phyloP scores from a whole-genome alignment of 176 grass and related monocot species.

The Bolboschoenus planiculmis region DNA sequence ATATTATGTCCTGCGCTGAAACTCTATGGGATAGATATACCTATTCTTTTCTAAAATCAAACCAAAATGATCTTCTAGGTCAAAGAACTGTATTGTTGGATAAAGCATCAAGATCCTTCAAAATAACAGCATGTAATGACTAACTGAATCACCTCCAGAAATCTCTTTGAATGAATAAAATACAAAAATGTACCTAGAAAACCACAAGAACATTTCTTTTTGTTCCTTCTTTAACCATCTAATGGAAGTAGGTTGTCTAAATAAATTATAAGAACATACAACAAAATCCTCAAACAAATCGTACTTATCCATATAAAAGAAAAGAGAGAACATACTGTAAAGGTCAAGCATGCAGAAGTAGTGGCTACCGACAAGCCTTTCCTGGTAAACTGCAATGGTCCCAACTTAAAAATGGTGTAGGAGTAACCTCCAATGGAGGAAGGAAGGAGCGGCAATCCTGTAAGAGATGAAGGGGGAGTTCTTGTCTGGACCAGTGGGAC shows the following conservation, averaged over 20 bases:
- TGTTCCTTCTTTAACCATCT: not conserved
- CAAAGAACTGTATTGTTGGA: not conserved
- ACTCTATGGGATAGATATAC: not conserved
- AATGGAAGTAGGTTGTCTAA: not conserved
- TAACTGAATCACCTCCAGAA: not conserved
- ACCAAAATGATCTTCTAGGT: not conserved
- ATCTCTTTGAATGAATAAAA: not conserved
- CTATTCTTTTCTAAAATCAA: not conserved
- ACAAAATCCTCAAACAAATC: not conserved
- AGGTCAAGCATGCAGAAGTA: conserved; percentile 82
- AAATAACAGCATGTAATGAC: not conserved
- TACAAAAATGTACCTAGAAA: not conserved
- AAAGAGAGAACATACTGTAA: conserved; percentile 58
- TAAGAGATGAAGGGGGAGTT: conserved; percentile 67
- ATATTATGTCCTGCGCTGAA: not conserved
- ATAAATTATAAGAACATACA: not conserved
- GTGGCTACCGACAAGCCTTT: conserved; percentile 88
- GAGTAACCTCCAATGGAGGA: conserved; percentile 62
- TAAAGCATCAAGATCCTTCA: not conserved
- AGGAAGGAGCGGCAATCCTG: conserved; percentile 66
- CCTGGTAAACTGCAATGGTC: conserved; percentile 86
- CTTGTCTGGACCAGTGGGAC: conserved; percentile 71
- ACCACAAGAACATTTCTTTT: not conserved
- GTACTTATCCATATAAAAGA: not conserved
- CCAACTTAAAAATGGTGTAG: conserved; percentile 87